phyloP scores from a whole-genome alignment of 768 basidiomycete species.

The Russula lepida region DNA sequence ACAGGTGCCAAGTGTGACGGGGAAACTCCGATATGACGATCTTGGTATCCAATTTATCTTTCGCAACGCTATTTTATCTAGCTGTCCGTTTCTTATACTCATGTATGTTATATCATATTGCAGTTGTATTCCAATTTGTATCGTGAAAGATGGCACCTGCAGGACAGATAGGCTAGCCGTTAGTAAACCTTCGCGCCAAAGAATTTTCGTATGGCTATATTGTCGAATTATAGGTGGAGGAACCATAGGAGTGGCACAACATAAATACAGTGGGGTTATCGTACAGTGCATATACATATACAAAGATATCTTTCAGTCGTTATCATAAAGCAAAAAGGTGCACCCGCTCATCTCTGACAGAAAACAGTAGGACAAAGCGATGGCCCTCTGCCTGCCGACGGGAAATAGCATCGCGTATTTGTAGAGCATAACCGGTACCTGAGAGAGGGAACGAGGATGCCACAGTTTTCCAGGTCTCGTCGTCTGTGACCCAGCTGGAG shows the following conservation, averaged over 20 bases:
- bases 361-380: constrained; percentile 53
- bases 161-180: background rate
- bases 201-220: background rate
- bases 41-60: background rate
- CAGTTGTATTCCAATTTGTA: background rate
- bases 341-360: constrained; percentile 59
- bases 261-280: background rate
- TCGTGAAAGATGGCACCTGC: background rate
- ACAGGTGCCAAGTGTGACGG: no score
- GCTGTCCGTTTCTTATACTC: background rate
- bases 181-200: background rate
- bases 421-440: constrained; percentile 53
- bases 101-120: background rate
- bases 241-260: background rate
- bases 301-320: background rate
- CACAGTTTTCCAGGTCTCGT: constrained; percentile 64
- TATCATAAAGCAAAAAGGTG: constrained; percentile 41
- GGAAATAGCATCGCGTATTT: constrained; percentile 56
- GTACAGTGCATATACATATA: no score
- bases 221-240: background rate
- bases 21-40: background rate
- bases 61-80: background rate
- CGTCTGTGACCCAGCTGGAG: constrained; percentile 61
- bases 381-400: constrained; percentile 59
- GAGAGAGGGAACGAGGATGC: constrained; percentile 46